Conservation (phyloP, 768 basidiomycete species). For the Pholiota molesta region DNA sequence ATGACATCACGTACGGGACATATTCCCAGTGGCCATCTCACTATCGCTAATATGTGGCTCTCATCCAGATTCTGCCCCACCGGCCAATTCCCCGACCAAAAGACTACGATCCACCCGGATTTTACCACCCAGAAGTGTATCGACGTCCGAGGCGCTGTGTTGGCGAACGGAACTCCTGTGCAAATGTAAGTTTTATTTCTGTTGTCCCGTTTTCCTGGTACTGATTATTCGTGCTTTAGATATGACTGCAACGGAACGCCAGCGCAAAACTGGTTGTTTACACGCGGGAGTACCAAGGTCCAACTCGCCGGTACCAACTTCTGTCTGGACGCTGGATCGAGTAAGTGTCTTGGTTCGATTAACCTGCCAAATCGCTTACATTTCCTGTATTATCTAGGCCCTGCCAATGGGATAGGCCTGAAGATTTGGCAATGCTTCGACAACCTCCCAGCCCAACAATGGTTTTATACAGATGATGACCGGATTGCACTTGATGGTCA, state of each 20-base stretch:
- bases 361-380: not conserved
- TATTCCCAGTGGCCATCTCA: too few relatives aligned
- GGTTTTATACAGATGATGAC: constrained; percentile 33
- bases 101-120: constrained; percentile 32
- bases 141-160: constrained; percentile 33
- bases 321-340: constrained; percentile 37
- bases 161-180: constrained; percentile 35
- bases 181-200: constrained; percentile 29
- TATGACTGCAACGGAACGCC: constrained; percentile 35
- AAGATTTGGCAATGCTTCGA: constrained; percentile 40
- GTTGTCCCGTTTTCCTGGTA: not conserved
- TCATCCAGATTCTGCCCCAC: constrained; percentile 26
- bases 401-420: constrained; percentile 32
- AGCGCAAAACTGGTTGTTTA: constrained; percentile 34
- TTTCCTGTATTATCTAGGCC: constrained; percentile 16
- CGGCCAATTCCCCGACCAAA: constrained; percentile 21
- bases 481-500: constrained; percentile 28
- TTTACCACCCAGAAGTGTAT: constrained; percentile 30
- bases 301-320: constrained; percentile 33
- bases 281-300: constrained; percentile 29
- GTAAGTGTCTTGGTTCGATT: constrained; percentile 18
- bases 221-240: constrained; percentile 15
- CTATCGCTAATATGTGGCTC: not conserved
- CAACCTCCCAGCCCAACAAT: constrained; percentile 36
- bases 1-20: not conserved